phyloP scores from a whole-genome alignment of 306 rosid species.

The Acacia melanoxylon region DNA sequence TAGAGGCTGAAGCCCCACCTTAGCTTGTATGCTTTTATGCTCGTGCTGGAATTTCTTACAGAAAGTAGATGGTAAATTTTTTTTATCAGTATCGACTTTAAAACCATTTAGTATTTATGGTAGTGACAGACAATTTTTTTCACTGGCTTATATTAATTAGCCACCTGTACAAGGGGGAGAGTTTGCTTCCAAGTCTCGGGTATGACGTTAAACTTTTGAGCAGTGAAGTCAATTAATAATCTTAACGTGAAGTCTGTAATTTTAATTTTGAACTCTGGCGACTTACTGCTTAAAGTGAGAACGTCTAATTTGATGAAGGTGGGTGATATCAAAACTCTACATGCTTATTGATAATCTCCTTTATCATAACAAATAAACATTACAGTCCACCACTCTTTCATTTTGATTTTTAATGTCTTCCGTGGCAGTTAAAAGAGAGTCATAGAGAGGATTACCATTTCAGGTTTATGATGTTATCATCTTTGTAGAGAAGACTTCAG shows the following conservation, averaged over 20 bases:
- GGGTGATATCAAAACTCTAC: neutral
- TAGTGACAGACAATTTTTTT: neutral
- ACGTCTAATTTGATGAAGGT: neutral
- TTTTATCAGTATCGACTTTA: neutral
- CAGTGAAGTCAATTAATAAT: neutral
- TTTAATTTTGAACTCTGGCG: neutral
- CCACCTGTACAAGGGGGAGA: slow-evolving; percentile 3
- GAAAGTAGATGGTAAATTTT: too few relatives aligned
- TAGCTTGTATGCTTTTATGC: too few relatives aligned
- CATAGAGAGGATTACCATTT: neutral
- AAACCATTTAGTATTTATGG: neutral
- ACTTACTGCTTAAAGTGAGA: neutral
- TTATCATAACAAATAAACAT: neutral
- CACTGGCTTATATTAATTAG: neutral
- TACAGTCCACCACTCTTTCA: neutral
- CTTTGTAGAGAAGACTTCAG: slow-evolving; percentile 8
- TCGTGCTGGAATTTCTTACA: too few relatives aligned
- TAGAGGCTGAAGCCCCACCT: too few relatives aligned
- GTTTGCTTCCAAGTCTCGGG: neutral
- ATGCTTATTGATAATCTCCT: neutral
- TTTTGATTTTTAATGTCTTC: slow-evolving; percentile 5
- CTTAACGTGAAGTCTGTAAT: neutral
- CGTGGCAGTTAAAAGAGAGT: neutral
- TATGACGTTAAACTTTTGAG: neutral
- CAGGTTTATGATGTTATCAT: slow-evolving; percentile 7